Base-by-base conservation (phyloP, 75 land plant species). In the Gnetum montanum region DNA sequence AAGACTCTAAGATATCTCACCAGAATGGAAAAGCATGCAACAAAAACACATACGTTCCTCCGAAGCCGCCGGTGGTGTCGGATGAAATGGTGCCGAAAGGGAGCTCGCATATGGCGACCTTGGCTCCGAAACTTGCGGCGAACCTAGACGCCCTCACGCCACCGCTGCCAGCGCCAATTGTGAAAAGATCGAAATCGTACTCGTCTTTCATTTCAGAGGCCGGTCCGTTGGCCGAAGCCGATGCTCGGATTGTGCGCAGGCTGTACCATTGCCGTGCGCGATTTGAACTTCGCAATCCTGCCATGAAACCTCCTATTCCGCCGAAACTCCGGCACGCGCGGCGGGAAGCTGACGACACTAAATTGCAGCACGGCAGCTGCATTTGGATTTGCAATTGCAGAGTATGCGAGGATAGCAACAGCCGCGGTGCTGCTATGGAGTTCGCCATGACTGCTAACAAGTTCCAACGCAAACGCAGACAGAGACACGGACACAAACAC, bases 121-220 rank as follows among this genome's bases (percentile, higher is more conserved):
- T 71, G 6, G 96, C 96, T 3, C 96, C 99, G 34, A 64, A 78
- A 46, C 70, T 76, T 8, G 99, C 80, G 6, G 99, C 99, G 63
- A 95, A 95, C 8, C 95, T 80, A 31, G 96, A 86, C 11, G 98
- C 98, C 18, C 98, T 68, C 23, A 94, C 98, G 25, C 98, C 98
- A 10, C 98, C 98, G 41, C 92, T 93, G 0, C 98, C 98, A 11
- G 90, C 98, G 10, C 98, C 98, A 49, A 94, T 86, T 7, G 98
- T 83, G 61, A 94, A 80, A 43, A 94, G 74, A 54, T 94, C 98
- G 53, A 80, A 94, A 48, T 94, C 98, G 68, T 65, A 86, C 13
- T 72, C 70, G 22, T 35, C 65, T 10, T 27, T 40, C 28, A 11
- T 34, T 1, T 36, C 31, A 22, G 29, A 6, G 15, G 43, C 41